Evolutionary conservation across 139 green algal species (phyloP).

Genomic region (Gonium pectorale): DNA sequence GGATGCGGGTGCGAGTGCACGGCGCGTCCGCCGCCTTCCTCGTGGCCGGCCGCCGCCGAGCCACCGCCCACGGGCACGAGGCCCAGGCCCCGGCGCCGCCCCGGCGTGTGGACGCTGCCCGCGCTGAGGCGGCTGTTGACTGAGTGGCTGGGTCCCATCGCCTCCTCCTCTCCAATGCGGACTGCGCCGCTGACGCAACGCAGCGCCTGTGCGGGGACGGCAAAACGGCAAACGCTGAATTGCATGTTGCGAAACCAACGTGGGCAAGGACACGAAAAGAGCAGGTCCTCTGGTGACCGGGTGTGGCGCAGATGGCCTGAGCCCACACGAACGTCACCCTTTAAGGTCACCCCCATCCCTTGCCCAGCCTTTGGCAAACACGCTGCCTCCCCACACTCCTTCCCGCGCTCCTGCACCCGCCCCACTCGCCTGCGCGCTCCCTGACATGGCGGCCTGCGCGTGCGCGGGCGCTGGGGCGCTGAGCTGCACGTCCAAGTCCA

Average conservation of each 20-base stretch:
- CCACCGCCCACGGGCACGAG: no score
- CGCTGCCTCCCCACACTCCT: no score
- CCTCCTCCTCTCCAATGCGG: not conserved
- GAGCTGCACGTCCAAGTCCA: slow-evolving; percentile 25
- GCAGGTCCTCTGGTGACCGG: no score
- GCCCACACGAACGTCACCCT: no score
- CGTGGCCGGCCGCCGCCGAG: not conserved
- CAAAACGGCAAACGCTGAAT: no score
- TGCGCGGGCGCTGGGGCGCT: not conserved
- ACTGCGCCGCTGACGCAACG: not conserved
- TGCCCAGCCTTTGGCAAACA: no score
- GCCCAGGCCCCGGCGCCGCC: not conserved
- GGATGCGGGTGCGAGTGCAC: slow-evolving; percentile 2
- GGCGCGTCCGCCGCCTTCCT: not conserved
- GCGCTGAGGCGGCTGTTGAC: slow-evolving; percentile 39
- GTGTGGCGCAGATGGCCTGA: no score
- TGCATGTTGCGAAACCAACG: no score
- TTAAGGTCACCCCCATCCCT: no score
- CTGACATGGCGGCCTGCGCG: slow-evolving; percentile 9
- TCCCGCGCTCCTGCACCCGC: no score
- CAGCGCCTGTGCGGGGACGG: not conserved
- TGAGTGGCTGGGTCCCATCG: slow-evolving; percentile 16
- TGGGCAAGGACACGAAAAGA: no score
- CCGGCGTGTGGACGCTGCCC: slow-evolving; percentile 41
- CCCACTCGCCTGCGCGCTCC: slow-evolving; percentile 28